Base-by-base conservation (phyloP, 129 eudicot genomes). In the Tagetes patula region DNA sequence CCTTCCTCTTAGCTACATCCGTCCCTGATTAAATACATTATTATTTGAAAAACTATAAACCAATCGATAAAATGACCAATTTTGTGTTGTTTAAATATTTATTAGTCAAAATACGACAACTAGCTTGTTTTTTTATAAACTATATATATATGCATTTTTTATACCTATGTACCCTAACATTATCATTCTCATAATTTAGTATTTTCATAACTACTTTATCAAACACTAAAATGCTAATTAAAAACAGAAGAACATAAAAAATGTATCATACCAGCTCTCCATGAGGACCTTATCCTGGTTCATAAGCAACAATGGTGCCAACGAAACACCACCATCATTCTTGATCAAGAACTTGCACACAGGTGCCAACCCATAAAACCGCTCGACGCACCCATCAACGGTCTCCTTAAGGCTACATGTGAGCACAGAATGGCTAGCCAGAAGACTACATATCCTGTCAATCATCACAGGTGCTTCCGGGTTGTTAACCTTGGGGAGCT, bases 211-310 rank as follows among this genome's bases (percentile, higher is more conserved):
- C 48, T 43, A 43, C 48, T 43, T 42, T 42, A 42, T 7, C 41
- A 8, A 59, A 59, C 56, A 50, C 13, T 1, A 31, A 31, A 56
- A 31, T 3, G 9, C 10, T 38, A 55, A 30, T 12, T 2, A 2
- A 30, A 6, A 58, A 65, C 0, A 30, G 14, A 0, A 30, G 13
- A 43, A 9, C 1, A n/a, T 3, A n/a, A 52, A 14, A 0, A 3
- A 12, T 50, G 0, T 3, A 50, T 50, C 45, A 8, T 60, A 89
- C 94, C 96, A 90, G 87, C 94, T 85, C 69, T 87, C 94, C 95
- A 87, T 85, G 62, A 85, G 89, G 59, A 87, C 75, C 79, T 87
- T 93, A 59, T 93, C 98, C 65, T 90, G 96, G 76, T 94, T 90
- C 96, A 90, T 86, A 67, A 94, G 97, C 83, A 85, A 59, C 20